Base-by-base conservation (phyloP, 495 filamentous ascomycete species). In the Viridothelium virens region DNA sequence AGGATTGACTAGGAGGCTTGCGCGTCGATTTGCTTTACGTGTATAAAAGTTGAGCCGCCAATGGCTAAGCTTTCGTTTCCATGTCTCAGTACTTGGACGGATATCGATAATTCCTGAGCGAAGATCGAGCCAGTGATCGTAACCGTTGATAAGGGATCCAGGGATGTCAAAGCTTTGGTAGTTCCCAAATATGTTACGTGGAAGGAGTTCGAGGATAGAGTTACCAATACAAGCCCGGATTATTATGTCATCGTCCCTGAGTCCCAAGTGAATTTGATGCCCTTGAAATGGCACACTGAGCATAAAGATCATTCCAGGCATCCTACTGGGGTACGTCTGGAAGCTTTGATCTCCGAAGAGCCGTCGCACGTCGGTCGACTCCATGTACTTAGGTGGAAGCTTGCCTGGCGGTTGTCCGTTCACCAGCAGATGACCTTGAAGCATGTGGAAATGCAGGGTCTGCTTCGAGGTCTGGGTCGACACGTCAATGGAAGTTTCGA, bases 321-420 rank as follows among this genome's bases (percentile, higher is more conserved):
- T 63, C 11, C 65, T 61, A 0, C 82, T 84, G 12, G 79, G 82
- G 61, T 73, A 83, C 0, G 77, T 79, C 2, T 76, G 48, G 4
- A 85, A 75, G 37, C 74, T 75, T 66, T 80, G 77, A n/a, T 75
- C 73, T 16, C 78, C 81, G 67, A 85, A 86, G 0, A 86, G 76
- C 10, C 77, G 72, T 38, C 76, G 71, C 5, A 85, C 69, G 2
- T 74, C 66, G 0, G 61, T n/a, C 6, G 71, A 70, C 39, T 78
- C 68, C 38, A 75, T 73, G 39, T 76, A 76, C 1, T 82, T 74
- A 0, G 73, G 69, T 0, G 84, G 82, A 1, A 86, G 73, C 37
- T 77, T 80, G 2, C 80, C 80, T 37, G 81, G 63, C 0, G 79
- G 78, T 48, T 79, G 75, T 0, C 80, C 79, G 59, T 84, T 75